Evolutionary conservation across 2,329 filamentous ascomycete genomes (phyloP).

Genomic region (Fusarium poae): DNA sequence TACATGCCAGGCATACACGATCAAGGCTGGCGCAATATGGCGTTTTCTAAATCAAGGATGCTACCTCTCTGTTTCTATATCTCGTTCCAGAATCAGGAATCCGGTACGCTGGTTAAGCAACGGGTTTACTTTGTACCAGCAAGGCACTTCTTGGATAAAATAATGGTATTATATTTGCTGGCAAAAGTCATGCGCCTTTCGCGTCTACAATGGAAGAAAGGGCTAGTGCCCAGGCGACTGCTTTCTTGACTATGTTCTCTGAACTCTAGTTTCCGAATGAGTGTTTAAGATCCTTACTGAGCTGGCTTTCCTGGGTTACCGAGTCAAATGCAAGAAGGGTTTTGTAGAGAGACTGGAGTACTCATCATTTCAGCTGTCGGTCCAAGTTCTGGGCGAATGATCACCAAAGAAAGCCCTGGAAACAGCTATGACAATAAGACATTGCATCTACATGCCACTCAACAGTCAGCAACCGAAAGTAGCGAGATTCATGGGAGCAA

Average conservation of each 20-base stretch:
- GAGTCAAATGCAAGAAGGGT: not conserved
- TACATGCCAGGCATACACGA: constrained; percentile 25
- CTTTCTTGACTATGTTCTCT: not conserved
- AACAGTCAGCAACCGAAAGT: not conserved
- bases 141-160: constrained; percentile 19
- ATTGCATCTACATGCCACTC: not conserved
- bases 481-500: not conserved
- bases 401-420: not conserved
- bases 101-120: constrained; percentile 35
- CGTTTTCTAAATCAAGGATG: constrained; percentile 12
- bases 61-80: constrained; percentile 11
- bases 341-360: not conserved
- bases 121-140: constrained; percentile 24
- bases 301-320: not conserved
- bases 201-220: constrained; percentile 1
- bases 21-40: constrained; percentile 22
- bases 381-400: not conserved
- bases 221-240: not conserved
- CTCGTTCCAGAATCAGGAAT: not conserved
- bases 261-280: not conserved
- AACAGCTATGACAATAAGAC: not conserved
- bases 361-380: not conserved
- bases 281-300: not conserved
- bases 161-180: constrained; percentile 14
- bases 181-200: not conserved